Evolutionary conservation across 257 asterid species (phyloP).

Genomic region (Anisodus acutangulus): DNA sequence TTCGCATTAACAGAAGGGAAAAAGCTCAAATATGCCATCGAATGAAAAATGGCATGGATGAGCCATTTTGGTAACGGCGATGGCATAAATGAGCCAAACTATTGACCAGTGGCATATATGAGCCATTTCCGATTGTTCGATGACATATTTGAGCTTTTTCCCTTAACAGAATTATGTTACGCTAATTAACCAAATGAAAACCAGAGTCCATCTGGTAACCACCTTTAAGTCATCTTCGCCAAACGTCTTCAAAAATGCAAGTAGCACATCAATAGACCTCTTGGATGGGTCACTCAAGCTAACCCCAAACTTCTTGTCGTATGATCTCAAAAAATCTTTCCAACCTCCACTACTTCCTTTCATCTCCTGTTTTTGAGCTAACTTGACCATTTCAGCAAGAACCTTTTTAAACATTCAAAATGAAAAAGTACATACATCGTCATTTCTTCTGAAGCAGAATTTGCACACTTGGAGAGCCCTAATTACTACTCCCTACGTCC

Average conservation of each 20-base stretch:
- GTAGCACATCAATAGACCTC: slow-evolving; percentile 63
- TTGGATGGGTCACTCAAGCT: slow-evolving; percentile 87
- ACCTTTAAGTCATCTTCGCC: slow-evolving; percentile 65
- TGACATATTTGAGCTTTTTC: too few species aligned
- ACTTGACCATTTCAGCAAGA: slow-evolving; percentile 50
- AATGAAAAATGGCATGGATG: too few species aligned
- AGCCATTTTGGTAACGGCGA: too few species aligned
- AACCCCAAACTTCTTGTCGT: slow-evolving; percentile 74
- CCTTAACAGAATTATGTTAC: not conserved
- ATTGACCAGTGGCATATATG: too few species aligned
- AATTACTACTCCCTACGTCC: not conserved
- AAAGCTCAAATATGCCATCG: too few species aligned
- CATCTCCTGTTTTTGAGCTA: slow-evolving; percentile 50
- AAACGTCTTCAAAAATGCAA: slow-evolving; percentile 72
- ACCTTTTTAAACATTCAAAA: slow-evolving; percentile 38
- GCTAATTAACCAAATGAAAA: not conserved
- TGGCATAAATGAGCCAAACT: too few species aligned
- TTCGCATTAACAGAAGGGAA: not conserved
- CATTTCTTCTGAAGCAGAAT: not conserved
- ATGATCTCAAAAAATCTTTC: slow-evolving; percentile 71
- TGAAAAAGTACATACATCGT: not conserved
- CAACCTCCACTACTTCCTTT: slow-evolving; percentile 52
- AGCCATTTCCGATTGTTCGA: too few species aligned
- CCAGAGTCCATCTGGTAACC: not conserved
- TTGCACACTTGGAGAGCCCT: not conserved